Conservation (phyloP, 1,139 yeast species). For the Blastobotrys apis region DNA sequence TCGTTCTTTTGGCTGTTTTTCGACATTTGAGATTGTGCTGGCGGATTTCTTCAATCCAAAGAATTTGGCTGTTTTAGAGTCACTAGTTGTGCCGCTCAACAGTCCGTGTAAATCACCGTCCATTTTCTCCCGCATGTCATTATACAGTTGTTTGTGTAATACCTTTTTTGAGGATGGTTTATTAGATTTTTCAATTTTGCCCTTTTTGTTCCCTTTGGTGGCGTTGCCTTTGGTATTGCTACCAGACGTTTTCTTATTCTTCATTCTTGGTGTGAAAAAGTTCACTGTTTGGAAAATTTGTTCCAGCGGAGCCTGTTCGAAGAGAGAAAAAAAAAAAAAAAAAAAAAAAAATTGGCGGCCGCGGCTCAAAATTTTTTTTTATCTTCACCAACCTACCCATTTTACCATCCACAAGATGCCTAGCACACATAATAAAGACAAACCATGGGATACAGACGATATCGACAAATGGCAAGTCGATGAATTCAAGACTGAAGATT, state of each 20-base stretch:
- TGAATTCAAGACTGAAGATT: conserved; percentile 86
- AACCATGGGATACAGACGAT: conserved; percentile 97
- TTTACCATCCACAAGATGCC: conserved; percentile 50
- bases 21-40: background rate
- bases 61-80: conserved; percentile 10
- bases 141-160: conserved; percentile 24
- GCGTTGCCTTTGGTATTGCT: too few relatives aligned
- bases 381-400: background rate
- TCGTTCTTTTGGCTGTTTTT: background rate
- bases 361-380: conserved; percentile 14
- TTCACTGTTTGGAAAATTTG: too few relatives aligned
- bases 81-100: conserved; percentile 4
- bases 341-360: too few relatives aligned
- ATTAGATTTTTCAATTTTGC: conserved; percentile 14
- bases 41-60: conserved; percentile 2
- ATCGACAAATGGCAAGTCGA: conserved; percentile 91
- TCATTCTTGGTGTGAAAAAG: too few relatives aligned
- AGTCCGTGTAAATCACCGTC: conserved; percentile 17
- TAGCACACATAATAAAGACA: conserved; percentile 87
- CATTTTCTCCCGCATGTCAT: conserved; percentile 22
- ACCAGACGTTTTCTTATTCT: too few relatives aligned
- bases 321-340: too few relatives aligned
- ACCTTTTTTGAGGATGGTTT: conserved; percentile 14
- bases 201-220: conserved; percentile 9
- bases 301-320: too few relatives aligned